A percentile compares a stretch with the other conserved stretches of the same genome.
Evolutionary conservation across 1,139 yeast genomes (phyloP).

Genomic region (Diutina pseudorugosa): DNA sequence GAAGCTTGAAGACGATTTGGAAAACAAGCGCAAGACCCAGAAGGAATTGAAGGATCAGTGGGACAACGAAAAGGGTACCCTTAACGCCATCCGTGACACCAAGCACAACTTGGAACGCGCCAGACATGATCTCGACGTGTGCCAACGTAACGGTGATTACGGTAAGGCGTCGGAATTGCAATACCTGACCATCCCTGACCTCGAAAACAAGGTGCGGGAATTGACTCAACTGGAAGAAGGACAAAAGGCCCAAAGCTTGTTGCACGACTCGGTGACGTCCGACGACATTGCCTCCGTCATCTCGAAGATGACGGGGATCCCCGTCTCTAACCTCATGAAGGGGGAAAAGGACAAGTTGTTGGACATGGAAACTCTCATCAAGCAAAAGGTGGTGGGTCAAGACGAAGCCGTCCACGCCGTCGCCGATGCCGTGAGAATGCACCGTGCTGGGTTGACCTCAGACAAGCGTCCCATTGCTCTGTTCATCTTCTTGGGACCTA

Average conservation of each 20-base stretch:
- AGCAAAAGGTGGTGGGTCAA: constrained; percentile 81
- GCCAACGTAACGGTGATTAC: constrained; percentile 76
- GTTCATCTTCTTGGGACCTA: constrained; percentile 92
- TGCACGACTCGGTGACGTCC: constrained; percentile 88
- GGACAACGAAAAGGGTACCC: constrained; percentile 69
- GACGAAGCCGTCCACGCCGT: constrained; percentile 87
- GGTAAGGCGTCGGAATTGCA: constrained; percentile 83
- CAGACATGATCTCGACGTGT: constrained; percentile 66
- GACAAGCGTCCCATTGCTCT: constrained; percentile 93
- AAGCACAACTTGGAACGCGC: constrained; percentile 80
- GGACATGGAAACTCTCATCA: constrained; percentile 73
- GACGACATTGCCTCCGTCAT: constrained; percentile 91
- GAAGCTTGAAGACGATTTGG: constrained; percentile 54
- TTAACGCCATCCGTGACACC: constrained; percentile 66
- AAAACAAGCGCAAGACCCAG: constrained; percentile 50
- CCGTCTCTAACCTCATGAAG: constrained; percentile 80
- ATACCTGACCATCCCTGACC: constrained; percentile 72
- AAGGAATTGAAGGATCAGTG: constrained; percentile 65
- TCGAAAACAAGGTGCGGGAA: constrained; percentile 45
- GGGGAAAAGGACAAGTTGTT: constrained; percentile 89
- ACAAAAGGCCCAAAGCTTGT: constrained; percentile 26
- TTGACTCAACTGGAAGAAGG: constrained; percentile 33
- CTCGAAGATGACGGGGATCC: constrained; percentile 92
- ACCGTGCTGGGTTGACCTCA: constrained; percentile 90
- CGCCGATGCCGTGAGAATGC: constrained; percentile 88